Evolutionary conservation across 495 filamentous ascomycete species (phyloP), one percentile per base, ranked within the genome.

Genomic region (Neurospora sp.): DNA sequence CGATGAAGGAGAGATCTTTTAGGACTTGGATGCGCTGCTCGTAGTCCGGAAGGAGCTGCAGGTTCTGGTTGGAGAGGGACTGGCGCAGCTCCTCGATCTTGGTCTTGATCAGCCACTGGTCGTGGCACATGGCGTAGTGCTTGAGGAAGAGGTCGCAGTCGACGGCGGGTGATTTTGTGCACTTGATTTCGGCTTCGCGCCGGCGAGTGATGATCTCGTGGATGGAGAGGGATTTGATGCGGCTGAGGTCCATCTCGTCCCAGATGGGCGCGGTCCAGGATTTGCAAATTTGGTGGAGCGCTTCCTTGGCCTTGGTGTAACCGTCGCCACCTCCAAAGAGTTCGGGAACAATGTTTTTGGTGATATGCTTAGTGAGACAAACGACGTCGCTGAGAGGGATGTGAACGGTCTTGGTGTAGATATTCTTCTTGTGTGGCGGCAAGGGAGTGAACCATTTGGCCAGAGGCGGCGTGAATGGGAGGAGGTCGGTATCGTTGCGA

Each of bases 11-110:
- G 12, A 99, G 86, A 74, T 97, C 95, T 78, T 92, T 93, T 68
- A 99, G 86, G 0, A 98, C 96, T 68, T 90, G 89, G 73, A 98
- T 92, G 44, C 96, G 91, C 82, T 98, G 96, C 78, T 98, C 92
- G 77, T 99, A 99, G 82, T 99, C 96, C 0, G 96, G 96, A n/a
- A 99, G 88, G 2, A 99, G 88, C 78, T 97, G 95, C 1, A 99
- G 88, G 75, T 98, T 99, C 78, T 97, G 94, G 82, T 98, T 94
- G 7, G 94, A 97, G 83, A 98, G 95, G 27, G 93, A 83, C 78
- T 92, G 90, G 65, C 93, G 91, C 73, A 99, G 84, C 72, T 93
- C 88, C 3, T 88, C 86, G 75, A 99, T 97, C 73, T 95, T 94
- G 76, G 96, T 93, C 78, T 94, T 91, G 77, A 99, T 92, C 59